Conservation (phyloP, 163 green algal genomes). For the Scenedesmus sp. region DNA sequence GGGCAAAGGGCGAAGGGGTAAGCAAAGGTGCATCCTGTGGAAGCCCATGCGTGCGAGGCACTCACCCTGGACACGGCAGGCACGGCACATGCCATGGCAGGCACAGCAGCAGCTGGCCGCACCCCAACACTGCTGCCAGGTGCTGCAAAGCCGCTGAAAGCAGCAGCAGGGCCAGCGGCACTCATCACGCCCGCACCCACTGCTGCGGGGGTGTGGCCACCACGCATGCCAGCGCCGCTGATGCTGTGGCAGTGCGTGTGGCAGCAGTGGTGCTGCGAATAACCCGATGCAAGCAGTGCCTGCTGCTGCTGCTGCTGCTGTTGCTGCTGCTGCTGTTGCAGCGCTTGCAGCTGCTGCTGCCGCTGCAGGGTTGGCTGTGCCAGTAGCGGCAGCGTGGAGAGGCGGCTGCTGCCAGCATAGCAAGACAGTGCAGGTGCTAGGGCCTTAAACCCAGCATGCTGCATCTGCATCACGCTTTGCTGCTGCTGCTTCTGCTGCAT, state of each 20-base stretch:
- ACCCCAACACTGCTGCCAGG: neutral
- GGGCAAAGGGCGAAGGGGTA: too few relatives aligned
- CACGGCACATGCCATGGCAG: too few relatives aligned
- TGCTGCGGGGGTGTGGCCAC: neutral
- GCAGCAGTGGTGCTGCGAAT: neutral
- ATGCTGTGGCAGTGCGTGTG: neutral
- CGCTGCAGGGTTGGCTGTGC: neutral
- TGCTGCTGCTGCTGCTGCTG: conserved; percentile 7
- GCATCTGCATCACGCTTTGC: neutral
- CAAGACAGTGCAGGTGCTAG: neutral
- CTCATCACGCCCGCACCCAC: neutral
- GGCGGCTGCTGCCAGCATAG: neutral
- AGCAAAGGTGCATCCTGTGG: too few relatives aligned
- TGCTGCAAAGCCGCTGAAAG: neutral
- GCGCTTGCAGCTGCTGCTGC: conserved; percentile 15
- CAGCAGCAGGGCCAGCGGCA: neutral
- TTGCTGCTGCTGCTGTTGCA: neutral
- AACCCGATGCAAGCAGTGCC: neutral
- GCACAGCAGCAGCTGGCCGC: neutral
- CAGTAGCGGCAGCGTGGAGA: neutral
- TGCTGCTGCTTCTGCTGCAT: neutral
- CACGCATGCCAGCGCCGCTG: neutral
- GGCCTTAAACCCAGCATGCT: neutral
- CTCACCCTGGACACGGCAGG: neutral
- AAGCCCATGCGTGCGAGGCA: neutral